Evolutionary conservation across 1,284 basidiomycete species (phyloP).

Genomic region (Puccinia horiana): DNA sequence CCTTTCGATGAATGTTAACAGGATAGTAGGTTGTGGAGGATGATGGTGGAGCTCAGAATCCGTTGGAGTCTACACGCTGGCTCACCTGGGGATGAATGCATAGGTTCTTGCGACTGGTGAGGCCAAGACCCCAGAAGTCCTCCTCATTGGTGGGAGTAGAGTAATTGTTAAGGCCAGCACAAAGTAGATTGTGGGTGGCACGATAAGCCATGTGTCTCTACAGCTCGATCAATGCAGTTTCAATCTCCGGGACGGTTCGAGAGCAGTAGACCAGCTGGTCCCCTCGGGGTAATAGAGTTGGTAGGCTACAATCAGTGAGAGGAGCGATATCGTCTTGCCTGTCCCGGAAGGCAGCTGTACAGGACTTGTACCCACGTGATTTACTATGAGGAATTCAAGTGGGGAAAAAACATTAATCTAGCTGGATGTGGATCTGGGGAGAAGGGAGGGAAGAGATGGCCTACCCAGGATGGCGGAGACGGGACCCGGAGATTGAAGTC

Average conservation of each 20-base stretch:
- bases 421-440: no score
- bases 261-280: conserved; percentile 98
- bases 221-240: conserved; percentile 94
- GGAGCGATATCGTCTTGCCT: conserved; percentile 94
- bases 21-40: background rate
- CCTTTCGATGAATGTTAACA: conserved; percentile 22
- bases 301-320: conserved; percentile 95
- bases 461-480: no score
- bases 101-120: conserved; percentile 94
- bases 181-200: conserved; percentile 58
- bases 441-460: no score
- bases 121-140: conserved; percentile 81
- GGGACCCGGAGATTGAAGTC: no score
- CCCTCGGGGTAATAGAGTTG: conserved; percentile 94
- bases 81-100: conserved; percentile 91
- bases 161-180: conserved; percentile 63
- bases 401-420: no score
- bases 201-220: conserved; percentile 93
- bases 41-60: background rate
- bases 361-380: no score
- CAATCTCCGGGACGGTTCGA: conserved; percentile 99
- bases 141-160: conserved; percentile 74
- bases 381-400: no score
- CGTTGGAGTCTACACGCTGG: conserved; percentile 50
- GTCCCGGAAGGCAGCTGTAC: conserved; percentile 99